Evolutionary conservation across 2,329 filamentous ascomycete species (phyloP), one percentile per base, ranked within the genome.

Genomic region (Hymenoscyphus fraxineus): DNA sequence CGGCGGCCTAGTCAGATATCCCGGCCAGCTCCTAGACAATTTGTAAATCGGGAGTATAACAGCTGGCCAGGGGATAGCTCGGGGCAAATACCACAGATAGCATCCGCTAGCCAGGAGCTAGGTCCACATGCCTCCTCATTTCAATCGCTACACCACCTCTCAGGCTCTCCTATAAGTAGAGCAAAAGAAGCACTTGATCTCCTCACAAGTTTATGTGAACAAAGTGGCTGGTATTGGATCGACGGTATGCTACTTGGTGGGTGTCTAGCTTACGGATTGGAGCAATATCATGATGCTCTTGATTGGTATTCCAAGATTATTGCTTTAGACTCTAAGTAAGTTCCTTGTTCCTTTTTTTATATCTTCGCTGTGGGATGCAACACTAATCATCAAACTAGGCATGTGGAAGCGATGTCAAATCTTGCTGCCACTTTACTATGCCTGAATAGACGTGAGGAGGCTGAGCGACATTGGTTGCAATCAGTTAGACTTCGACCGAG

Each of bases 321-420:
- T 54, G 77, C 77, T 55, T 70, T 88, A 60, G 83, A 88, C 72
- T 76, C 81, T 58, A 83, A 79, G 85, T 87, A 78, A 75, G 81
- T 70, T 32, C 13, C 15, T 58, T 41, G 19, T 16, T 59, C 27
- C 44, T 16, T n/a, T 31, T 44, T 51, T 47, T 58, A 62, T 13
- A 31, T n/a, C 19, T 19, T 58, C 22, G 63, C 40, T 47, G 31
- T 44, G 15, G 39, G 57, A 55, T 19, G 40, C 10, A 58, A 51
- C 38, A 39, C 62, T 67, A 68, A 68, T 59, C 40, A 61, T 7
- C 47, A 13, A 32, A 44, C 7, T 40, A 75, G 66, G 71, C 92
- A 97, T 75, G 90, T 97, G 59, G 95, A 99, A 79, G 93, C 94
- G 27, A 89, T 95, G 55, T 97, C 94, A 27, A 98, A 98, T 75